Percentiles rank a stretch among this genome's conserved stretches.
Conservation (phyloP, 2,329 filamentous ascomycete species). For the Diplocarpon rosae region DNA sequence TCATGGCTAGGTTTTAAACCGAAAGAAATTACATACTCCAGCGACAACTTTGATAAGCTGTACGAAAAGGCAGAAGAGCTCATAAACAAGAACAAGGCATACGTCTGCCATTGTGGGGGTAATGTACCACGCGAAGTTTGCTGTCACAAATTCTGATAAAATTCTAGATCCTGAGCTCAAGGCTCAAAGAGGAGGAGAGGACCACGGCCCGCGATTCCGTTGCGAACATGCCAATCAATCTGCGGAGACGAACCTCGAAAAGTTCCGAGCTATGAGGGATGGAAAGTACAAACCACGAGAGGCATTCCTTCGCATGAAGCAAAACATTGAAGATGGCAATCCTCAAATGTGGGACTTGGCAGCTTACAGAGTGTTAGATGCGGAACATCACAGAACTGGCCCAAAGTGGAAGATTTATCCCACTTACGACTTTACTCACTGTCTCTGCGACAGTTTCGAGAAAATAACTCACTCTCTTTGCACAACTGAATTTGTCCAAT, state of each 20-base stretch:
- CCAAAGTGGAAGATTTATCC: conserved; percentile 87
- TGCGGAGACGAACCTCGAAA: conserved; percentile 62
- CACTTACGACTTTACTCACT: conserved; percentile 88
- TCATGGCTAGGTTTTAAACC: conserved; percentile 74
- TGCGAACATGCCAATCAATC: conserved; percentile 70
- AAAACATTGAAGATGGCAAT: conserved; percentile 72
- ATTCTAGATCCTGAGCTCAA: conserved; percentile 66
- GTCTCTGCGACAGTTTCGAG: conserved; percentile 86
- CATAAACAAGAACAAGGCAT: conserved; percentile 58
- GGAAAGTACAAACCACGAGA: conserved; percentile 80
- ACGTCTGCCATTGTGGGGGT: conserved; percentile 79
- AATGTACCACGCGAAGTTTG: conserved; percentile 13
- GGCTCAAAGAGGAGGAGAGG: conserved; percentile 71
- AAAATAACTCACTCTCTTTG: conserved; percentile 85
- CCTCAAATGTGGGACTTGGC: conserved; percentile 95
- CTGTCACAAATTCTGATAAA: conserved; percentile 18
- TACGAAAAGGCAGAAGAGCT: conserved; percentile 85
- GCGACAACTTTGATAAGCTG: conserved; percentile 74
- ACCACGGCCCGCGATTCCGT: conserved; percentile 59
- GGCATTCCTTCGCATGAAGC: conserved; percentile 87
- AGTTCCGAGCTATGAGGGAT: conserved; percentile 85
- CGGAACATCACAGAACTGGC: conserved; percentile 69
- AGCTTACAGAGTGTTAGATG: conserved; percentile 74
- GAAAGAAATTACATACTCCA: conserved; percentile 70
- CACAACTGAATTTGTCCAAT: conserved; percentile 83